A percentile compares a stretch with the other conserved stretches of the same genome.
Conservation (phyloP, 257 asterid species). For the Solanum acaule region DNA sequence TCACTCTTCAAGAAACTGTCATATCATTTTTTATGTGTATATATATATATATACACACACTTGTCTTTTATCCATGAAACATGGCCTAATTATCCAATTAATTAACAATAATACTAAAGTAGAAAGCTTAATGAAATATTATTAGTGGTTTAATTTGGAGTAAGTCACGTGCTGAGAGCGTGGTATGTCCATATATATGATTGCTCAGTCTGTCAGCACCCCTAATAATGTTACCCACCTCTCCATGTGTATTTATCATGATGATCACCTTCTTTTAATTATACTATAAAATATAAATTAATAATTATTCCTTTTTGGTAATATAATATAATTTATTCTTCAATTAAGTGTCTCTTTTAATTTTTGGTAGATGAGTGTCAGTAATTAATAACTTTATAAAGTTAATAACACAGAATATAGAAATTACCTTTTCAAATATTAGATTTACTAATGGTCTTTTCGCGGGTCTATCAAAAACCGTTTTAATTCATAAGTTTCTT, state of each 20-base stretch:
- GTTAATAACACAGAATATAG: not conserved
- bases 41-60: no score
- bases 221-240: slow-evolving; percentile 1
- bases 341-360: not conserved
- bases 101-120: not conserved
- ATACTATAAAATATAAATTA: not conserved
- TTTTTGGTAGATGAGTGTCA: not conserved
- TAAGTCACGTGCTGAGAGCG: slow-evolving; percentile 7
- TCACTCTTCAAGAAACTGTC: not conserved
- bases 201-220: not conserved
- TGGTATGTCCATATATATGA: slow-evolving; percentile 3
- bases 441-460: not conserved
- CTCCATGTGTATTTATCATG: not conserved
- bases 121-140: not conserved
- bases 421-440: not conserved
- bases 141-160: not conserved
- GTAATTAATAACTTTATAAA: not conserved
- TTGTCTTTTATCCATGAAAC: not conserved
- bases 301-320: not conserved
- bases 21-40: not conserved
- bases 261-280: not conserved
- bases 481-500: no score
- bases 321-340: not conserved
- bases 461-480: fast-evolving
- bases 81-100: not conserved